Conservation (phyloP, 305 asterid genomes). For the Ajuga reptans region DNA sequence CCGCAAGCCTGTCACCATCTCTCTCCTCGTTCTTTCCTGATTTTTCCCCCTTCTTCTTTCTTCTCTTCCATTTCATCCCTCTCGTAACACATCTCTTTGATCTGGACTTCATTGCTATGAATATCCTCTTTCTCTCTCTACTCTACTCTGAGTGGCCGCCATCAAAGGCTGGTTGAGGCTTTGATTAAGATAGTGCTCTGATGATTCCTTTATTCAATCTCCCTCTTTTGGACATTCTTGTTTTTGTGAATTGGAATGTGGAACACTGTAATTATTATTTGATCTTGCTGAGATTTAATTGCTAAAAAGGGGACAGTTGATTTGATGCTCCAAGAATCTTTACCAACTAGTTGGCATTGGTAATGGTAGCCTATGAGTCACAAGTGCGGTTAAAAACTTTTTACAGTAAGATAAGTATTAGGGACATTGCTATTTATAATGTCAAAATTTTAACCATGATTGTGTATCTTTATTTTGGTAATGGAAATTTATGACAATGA, state of each 20-base stretch:
- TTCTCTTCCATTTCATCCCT: slow-evolving; percentile 11
- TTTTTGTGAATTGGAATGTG: not conserved
- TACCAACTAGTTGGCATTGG: not conserved
- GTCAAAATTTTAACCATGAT: not conserved
- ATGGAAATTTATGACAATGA: not conserved
- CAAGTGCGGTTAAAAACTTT: not conserved
- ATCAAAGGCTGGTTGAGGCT: not conserved
- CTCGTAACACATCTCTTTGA: not conserved
- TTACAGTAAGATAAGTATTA: not conserved
- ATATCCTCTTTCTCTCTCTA: not conserved
- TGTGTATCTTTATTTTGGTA: slow-evolving; percentile 10
- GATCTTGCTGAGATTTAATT: slow-evolving; percentile 1
- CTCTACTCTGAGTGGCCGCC: not conserved
- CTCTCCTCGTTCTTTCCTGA: slow-evolving; percentile 23
- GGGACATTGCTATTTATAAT: not conserved
- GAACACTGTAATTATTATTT: not conserved
- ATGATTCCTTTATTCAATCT: not conserved
- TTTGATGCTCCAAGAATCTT: not conserved
- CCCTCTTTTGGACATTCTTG: slow-evolving; percentile 23
- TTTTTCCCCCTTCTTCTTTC: slow-evolving; percentile 13
- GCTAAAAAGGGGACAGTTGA: not conserved
- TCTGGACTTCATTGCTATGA: not conserved
- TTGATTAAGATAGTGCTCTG: not conserved
- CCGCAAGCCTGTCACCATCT: slow-evolving; percentile 48
- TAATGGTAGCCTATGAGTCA: not conserved